A percentile compares a stretch with the other conserved stretches of the same genome.
Evolutionary conservation across 768 basidiomycete genomes (phyloP).

Genomic region (Leucocoprinus birnbaumii): DNA sequence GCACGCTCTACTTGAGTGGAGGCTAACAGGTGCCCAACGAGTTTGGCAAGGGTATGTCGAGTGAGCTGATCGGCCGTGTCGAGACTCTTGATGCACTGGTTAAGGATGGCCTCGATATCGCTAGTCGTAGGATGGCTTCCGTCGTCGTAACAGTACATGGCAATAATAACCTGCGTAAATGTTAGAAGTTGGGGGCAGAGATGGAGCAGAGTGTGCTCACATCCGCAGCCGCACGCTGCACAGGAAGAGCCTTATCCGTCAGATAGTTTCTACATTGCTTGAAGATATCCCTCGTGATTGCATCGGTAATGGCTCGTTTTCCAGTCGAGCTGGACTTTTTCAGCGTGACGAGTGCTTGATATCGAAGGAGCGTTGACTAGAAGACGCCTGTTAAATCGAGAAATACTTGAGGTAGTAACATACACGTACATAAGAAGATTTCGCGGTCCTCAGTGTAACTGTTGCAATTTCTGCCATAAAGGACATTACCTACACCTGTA

Average conservation of each 20-base stretch:
- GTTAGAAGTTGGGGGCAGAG: slow-evolving; percentile 14
- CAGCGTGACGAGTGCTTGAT: slow-evolving; percentile 73
- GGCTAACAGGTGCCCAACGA: slow-evolving; percentile 82
- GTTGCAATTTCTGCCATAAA: slow-evolving; percentile 83
- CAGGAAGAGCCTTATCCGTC: slow-evolving; percentile 77
- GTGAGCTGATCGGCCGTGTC: slow-evolving; percentile 85
- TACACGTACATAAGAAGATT: slow-evolving; percentile 67
- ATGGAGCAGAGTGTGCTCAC: slow-evolving; percentile 35
- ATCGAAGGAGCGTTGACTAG: slow-evolving; percentile 79
- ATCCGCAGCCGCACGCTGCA: slow-evolving; percentile 83
- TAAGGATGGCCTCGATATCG: slow-evolving; percentile 78
- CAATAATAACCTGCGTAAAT: slow-evolving; percentile 35
- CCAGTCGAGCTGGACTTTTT: slow-evolving; percentile 79
- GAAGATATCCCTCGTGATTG: slow-evolving; percentile 72
- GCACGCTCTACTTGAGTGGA: slow-evolving; percentile 73
- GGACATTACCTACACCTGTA: slow-evolving; percentile 77
- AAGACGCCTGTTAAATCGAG: background rate
- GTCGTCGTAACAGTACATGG: slow-evolving; percentile 56
- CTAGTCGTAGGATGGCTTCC: slow-evolving; percentile 51
- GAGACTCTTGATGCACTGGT: slow-evolving; percentile 65
- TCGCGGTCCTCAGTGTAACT: slow-evolving; percentile 64
- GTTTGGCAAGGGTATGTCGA: slow-evolving; percentile 71
- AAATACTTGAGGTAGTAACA: too few relatives aligned
- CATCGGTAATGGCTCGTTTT: slow-evolving; percentile 81
- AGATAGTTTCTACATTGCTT: slow-evolving; percentile 79